A percentile compares a stretch with the other conserved stretches of the same genome.
Conservation (phyloP, 148 eudicot species). For the Polygonum aviculare region DNA sequence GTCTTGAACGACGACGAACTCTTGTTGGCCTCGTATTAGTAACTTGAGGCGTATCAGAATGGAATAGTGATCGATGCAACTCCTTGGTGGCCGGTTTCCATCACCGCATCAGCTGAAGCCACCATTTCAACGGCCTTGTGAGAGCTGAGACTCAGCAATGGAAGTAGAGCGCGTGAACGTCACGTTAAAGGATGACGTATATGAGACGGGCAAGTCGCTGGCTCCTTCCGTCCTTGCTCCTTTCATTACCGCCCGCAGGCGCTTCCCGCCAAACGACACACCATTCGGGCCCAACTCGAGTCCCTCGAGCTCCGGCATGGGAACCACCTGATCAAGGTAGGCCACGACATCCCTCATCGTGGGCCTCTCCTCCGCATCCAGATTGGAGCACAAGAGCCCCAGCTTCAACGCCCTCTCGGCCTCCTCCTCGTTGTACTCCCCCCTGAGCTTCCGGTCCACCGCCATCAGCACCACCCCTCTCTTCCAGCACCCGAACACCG, state of each 20-base stretch:
- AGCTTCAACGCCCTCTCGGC: slow-evolving; percentile 24
- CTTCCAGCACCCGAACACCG: slow-evolving; percentile 3
- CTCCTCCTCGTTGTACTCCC: neutral
- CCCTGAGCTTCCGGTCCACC: slow-evolving; percentile 2
- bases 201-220: neutral
- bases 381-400: slow-evolving; percentile 29
- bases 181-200: neutral
- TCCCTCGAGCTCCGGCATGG: neutral
- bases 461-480: neutral
- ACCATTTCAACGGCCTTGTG: neutral
- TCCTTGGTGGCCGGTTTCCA: too few relatives aligned
- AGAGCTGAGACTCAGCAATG: neutral
- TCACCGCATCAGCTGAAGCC: too few relatives aligned
- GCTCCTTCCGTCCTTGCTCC: neutral
- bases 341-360: neutral
- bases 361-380: slow-evolving; percentile 17
- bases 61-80: too few relatives aligned
- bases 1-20: too few relatives aligned
- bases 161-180: neutral
- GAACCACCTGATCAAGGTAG: neutral
- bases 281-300: neutral
- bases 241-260: neutral
- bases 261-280: neutral
- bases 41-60: too few relatives aligned
- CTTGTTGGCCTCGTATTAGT: too few relatives aligned